Base-by-base conservation (phyloP, 306 rosid genomes). In the Lathyrus oleraceus region DNA sequence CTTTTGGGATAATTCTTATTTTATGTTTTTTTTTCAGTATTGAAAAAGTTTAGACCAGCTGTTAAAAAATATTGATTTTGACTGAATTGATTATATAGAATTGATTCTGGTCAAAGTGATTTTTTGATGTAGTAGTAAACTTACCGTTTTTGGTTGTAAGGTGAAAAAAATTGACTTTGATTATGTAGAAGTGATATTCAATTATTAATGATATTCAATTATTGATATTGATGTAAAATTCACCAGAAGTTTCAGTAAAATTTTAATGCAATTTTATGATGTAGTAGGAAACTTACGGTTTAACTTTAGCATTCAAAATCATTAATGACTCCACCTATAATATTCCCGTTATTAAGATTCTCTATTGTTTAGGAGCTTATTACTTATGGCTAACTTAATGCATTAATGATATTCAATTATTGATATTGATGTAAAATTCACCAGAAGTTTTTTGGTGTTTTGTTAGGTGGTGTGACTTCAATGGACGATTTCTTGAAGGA, bases 401-500 rank as follows among this genome's bases (percentile, higher is more conserved):
- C 30, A 53, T 12, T 6, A 21, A 53, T 53, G 60, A 53, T 57
- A 28, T n/a, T 13, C 20, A n/a, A 60, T 60, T 23, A 42, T 35
- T 21, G 25, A 10, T 20, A 19, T 49, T 27, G 20, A 19, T 38
- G 48, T 36, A 54, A 63, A 28, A 12, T 25, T 25, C 2, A 39
- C 40, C 0, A 64, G 35, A 28, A 65, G 0, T 70, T 42, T 45
- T 32, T 45, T 30, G 61, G 15, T 61, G 20, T 38, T 5, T 45
- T 54, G 60, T 39, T 75, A 91, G 99, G 99, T 74, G 99, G 99
- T n/a, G 99, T 91, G 67, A 95, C 99, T 42, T 91, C 99, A 64
- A 95, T 95, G 99, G 97, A 95, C 66, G 99, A 95, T 78, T 95
- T 95, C 78, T 79, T 95, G 58, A 65, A 69, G 64, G 77, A 91